These are phyloP conservation scores for Lentinula edodes DNA, from an alignment of 768 basidiomycete species.

Conservation along the genomic window DNA sequence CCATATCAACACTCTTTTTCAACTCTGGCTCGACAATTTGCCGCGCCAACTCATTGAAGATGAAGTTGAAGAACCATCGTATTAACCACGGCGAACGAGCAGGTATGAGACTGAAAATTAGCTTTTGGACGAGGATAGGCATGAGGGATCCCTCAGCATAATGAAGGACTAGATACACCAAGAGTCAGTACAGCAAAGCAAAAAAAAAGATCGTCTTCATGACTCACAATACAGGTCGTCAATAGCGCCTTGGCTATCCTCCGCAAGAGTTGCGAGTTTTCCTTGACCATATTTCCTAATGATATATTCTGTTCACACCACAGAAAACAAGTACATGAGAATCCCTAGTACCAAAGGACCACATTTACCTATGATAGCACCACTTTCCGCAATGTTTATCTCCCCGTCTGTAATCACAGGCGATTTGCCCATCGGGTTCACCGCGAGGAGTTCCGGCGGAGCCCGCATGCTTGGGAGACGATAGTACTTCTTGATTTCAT, in stretches of 20 bases:
- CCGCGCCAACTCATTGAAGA: background rate
- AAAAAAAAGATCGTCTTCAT: background rate
- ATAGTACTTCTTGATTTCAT: conserved; percentile 38
- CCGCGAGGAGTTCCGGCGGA: conserved; percentile 28
- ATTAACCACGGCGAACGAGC: conserved; percentile 2
- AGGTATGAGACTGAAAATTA: background rate
- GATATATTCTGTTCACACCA: conserved; percentile 31
- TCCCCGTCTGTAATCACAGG: conserved; percentile 45
- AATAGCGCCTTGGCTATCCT: conserved; percentile 18
- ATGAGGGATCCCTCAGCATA: conserved; percentile 39
- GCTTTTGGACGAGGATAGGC: conserved; percentile 25
- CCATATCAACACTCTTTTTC: conserved; percentile 2
- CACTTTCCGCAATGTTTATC: conserved; percentile 30
- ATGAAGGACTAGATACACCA: conserved; percentile 25
- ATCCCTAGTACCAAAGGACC: background rate
- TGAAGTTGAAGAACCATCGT: background rate
- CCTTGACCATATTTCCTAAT: conserved; percentile 32
- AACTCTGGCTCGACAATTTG: background rate
- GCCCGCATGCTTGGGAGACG: conserved; percentile 24
- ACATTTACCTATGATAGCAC: conserved; percentile 35
- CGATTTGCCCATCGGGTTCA: conserved; percentile 40
- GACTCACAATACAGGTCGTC: conserved; percentile 31
- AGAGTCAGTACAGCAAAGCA: background rate
- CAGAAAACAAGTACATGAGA: background rate
- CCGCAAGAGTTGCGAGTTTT: conserved; percentile 16